Percentiles rank a stretch among this genome's conserved stretches.
Evolutionary conservation across 1,284 basidiomycete genomes (phyloP).

Genomic region (Pisolithus thermaeus): DNA sequence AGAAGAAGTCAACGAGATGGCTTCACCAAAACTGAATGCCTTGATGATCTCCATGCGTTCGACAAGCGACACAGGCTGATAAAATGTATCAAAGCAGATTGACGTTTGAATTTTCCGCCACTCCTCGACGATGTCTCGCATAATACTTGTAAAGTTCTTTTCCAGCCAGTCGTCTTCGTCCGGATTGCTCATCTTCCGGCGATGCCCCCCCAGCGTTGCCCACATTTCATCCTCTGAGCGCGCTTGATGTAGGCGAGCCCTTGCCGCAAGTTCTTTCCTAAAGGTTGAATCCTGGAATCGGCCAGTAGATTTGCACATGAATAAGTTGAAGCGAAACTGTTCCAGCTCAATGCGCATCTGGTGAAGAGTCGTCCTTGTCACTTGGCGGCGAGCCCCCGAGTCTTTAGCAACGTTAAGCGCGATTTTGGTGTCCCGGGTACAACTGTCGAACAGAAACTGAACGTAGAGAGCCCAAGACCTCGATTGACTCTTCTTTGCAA

Average conservation of each 20-base stretch:
- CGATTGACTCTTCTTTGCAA: constrained; percentile 12
- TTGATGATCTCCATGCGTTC: constrained; percentile 41
- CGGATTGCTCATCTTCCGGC: constrained; percentile 9
- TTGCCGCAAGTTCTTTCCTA: constrained; percentile 7
- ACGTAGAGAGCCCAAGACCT: constrained; percentile 35
- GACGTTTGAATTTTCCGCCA: constrained; percentile 30
- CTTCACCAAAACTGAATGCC: constrained; percentile 35
- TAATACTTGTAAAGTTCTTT: constrained; percentile 28
- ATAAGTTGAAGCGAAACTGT: constrained; percentile 27
- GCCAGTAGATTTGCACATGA: constrained; percentile 18
- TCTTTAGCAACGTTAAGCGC: constrained; percentile 32
- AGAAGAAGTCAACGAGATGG: background rate
- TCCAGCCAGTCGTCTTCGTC: constrained; percentile 34
- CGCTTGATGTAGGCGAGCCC: background rate
- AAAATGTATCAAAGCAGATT: constrained; percentile 32
- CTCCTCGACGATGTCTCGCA: constrained; percentile 30
- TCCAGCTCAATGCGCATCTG: constrained; percentile 33
- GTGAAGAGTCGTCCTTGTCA: constrained; percentile 33
- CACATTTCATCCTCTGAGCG: constrained; percentile 8
- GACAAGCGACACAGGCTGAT: constrained; percentile 36
- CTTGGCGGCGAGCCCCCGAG: constrained; percentile 34
- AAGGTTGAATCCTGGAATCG: constrained; percentile 9
- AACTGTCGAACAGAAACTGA: constrained; percentile 37
- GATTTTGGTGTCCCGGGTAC: constrained; percentile 35
- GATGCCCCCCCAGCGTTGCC: constrained; percentile 11